Evolutionary conservation across 495 filamentous ascomycete species (phyloP).

Genomic region (Xylaria castorea): DNA sequence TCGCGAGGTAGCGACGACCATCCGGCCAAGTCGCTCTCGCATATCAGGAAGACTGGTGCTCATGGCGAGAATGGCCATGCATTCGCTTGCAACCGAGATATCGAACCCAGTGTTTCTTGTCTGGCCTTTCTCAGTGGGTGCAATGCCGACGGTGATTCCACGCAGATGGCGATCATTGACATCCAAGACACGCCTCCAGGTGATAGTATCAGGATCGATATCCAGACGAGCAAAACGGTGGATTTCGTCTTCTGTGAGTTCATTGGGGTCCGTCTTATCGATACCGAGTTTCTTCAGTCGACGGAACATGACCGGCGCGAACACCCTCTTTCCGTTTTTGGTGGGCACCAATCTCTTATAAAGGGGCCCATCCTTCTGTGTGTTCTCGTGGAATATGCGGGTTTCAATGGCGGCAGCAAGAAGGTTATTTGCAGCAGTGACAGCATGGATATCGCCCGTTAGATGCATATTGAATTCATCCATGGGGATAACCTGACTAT

Average conservation of each 20-base stretch:
- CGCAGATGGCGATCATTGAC: constrained; percentile 96
- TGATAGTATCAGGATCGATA: constrained; percentile 96
- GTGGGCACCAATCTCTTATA: constrained; percentile 87
- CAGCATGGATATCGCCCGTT: constrained; percentile 97
- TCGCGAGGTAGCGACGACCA: constrained; percentile 92
- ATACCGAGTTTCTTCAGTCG: constrained; percentile 94
- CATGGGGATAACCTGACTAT: constrained; percentile 99
- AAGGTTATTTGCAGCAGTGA: constrained; percentile 96
- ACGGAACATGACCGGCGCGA: constrained; percentile 88
- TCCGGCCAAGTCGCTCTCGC: constrained; percentile 90
- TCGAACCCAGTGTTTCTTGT: constrained; percentile 90
- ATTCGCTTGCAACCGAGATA: constrained; percentile 96
- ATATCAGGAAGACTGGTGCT: constrained; percentile 88
- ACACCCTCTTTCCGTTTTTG: constrained; percentile 88
- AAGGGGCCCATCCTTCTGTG: constrained; percentile 88
- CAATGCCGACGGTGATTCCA: constrained; percentile 84
- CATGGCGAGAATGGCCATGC: constrained; percentile 96
- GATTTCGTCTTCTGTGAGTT: constrained; percentile 89
- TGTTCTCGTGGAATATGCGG: constrained; percentile 95
- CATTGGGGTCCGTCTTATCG: constrained; percentile 89
- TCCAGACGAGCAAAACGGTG: constrained; percentile 86
- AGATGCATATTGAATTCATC: constrained; percentile 98
- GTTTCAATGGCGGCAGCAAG: constrained; percentile 98
- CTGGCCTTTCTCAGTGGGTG: constrained; percentile 86
- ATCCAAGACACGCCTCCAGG: constrained; percentile 94